These are phyloP conservation scores for Purpureocillium lavendulum DNA, from an alignment of 2,329 filamentous ascomycete genomes.

Conservation along the genomic window DNA sequence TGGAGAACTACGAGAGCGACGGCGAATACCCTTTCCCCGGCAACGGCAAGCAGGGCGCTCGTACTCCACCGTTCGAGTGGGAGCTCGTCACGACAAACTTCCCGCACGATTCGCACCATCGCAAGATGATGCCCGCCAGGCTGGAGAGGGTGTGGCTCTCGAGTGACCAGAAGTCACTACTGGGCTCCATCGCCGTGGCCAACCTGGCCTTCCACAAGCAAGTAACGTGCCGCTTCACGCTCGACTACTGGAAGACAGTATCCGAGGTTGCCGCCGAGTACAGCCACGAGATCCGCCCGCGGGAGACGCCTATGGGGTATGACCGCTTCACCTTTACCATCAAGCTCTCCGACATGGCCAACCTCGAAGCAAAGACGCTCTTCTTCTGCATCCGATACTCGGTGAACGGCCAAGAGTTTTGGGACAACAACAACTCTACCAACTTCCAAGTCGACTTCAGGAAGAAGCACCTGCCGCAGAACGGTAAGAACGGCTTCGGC, in stretches of 20 bases:
- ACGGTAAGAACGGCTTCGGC: conserved; percentile 45
- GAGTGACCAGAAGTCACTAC: conserved; percentile 73
- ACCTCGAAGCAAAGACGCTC: conserved; percentile 86
- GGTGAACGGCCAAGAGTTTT: conserved; percentile 77
- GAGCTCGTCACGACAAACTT: conserved; percentile 83
- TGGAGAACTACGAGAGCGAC: conserved; percentile 81
- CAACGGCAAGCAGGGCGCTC: conserved; percentile 23
- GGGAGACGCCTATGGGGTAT: conserved; percentile 56
- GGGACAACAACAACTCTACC: conserved; percentile 83
- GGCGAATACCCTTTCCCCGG: conserved; percentile 77
- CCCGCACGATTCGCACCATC: conserved; percentile 44
- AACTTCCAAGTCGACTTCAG: conserved; percentile 95
- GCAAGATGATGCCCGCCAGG: conserved; percentile 60
- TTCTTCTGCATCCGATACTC: conserved; percentile 86
- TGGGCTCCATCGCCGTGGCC: conserved; percentile 75
- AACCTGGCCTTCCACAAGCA: conserved; percentile 86
- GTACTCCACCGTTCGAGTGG: conserved; percentile 63
- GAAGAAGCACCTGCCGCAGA: conserved; percentile 62
- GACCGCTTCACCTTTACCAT: conserved; percentile 94
- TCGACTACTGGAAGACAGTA: conserved; percentile 98
- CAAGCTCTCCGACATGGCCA: conserved; percentile 82
- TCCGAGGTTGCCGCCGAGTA: conserved; percentile 91
- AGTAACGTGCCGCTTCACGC: conserved; percentile 87
- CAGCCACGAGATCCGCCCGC: conserved; percentile 65
- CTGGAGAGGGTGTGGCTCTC: conserved; percentile 85